These are phyloP conservation scores for Laburnicola sp. DNA, from an alignment of 2,329 filamentous ascomycete species.

Conservation along the genomic window DNA sequence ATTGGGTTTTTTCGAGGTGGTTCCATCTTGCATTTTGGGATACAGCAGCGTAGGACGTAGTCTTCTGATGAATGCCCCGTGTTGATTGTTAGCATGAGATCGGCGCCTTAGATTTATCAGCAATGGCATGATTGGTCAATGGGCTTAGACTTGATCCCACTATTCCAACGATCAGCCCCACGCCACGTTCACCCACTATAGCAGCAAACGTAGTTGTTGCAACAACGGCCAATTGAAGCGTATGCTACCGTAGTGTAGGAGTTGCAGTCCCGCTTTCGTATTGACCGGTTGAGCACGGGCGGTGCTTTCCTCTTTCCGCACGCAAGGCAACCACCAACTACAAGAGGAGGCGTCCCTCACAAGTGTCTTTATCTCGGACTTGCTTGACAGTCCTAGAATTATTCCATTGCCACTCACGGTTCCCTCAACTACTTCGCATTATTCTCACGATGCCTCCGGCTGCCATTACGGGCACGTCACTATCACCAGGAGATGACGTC, in stretches of 20 bases:
- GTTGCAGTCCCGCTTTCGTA: constrained; percentile 9
- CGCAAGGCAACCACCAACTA: constrained; percentile 7
- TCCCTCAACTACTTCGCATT: neutral
- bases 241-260: constrained; percentile 17
- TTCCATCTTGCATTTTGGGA: neutral
- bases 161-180: constrained; percentile 8
- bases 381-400: no score
- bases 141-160: constrained; percentile 16
- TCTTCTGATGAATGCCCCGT: neutral
- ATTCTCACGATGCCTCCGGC: constrained; percentile 1
- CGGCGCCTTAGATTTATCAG: constrained; percentile 12
- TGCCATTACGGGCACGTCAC: neutral
- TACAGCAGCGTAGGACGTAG: constrained; percentile 1
- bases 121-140: constrained; percentile 25
- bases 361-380: neutral
- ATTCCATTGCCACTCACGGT: neutral
- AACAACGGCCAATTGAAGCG: constrained; percentile 22
- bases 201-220: constrained; percentile 21
- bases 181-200: constrained; percentile 19
- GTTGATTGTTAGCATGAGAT: neutral
- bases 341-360: neutral
- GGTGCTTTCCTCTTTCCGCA: neutral
- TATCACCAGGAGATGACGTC: neutral
- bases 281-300: neutral
- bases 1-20: neutral